Evolutionary conservation across 1,284 basidiomycete species (phyloP).

Genomic region (Flammula alnicola): DNA sequence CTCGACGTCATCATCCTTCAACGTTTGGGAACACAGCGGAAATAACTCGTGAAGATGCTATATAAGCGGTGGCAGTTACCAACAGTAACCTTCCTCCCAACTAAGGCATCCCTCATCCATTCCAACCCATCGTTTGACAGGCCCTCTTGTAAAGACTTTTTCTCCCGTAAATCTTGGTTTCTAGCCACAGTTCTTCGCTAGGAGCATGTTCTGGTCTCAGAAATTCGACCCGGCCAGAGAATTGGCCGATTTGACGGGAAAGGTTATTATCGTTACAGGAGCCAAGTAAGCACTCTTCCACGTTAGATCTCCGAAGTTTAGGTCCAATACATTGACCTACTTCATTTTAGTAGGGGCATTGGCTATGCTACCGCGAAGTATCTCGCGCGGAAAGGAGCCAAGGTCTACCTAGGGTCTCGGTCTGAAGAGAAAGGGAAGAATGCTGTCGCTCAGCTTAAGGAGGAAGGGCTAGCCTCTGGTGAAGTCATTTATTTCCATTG

Average conservation of each 20-base stretch:
- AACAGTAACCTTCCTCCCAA: too few relatives aligned
- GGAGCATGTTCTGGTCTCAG: conserved; percentile 10
- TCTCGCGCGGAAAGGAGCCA: conserved; percentile 46
- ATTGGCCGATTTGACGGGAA: conserved; percentile 1
- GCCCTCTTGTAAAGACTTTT: not conserved
- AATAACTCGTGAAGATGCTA: too few relatives aligned
- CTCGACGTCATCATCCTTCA: too few relatives aligned
- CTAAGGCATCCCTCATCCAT: too few relatives aligned
- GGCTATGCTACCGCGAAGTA: conserved; percentile 43
- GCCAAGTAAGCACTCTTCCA: too few relatives aligned
- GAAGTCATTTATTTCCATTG: conserved; percentile 50
- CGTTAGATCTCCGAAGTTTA: too few relatives aligned
- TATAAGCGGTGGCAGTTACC: too few relatives aligned
- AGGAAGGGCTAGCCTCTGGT: conserved; percentile 42
- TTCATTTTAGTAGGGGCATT: conserved; percentile 42
- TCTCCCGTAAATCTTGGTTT: not conserved
- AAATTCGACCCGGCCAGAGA: conserved; percentile 4
- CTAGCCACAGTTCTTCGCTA: not conserved
- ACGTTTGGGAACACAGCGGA: too few relatives aligned
- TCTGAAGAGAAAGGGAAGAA: conserved; percentile 41
- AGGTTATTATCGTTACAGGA: conserved; percentile 9
- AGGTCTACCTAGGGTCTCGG: conserved; percentile 48
- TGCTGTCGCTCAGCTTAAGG: conserved; percentile 41
- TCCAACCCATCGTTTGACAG: not conserved
- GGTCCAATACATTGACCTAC: too few relatives aligned